phyloP scores from a whole-genome alignment of 305 asterid species.

The Fraxinus latifolia region DNA sequence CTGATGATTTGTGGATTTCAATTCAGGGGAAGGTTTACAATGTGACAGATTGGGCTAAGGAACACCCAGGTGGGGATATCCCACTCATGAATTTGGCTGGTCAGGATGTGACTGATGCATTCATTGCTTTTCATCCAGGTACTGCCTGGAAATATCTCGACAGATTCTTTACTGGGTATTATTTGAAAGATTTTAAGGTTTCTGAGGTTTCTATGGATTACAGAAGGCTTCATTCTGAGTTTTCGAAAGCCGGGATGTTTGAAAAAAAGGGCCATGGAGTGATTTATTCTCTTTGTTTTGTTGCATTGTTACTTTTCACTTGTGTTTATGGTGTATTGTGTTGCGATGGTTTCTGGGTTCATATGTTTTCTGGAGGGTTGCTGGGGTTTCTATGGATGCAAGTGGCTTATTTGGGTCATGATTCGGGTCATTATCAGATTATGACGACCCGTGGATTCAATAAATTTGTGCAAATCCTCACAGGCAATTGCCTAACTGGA shows the following conservation, averaged over 20 bases:
- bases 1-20: slow-evolving; percentile 53
- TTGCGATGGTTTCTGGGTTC: slow-evolving; percentile 30
- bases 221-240: slow-evolving; percentile 33
- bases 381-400: slow-evolving; percentile 68
- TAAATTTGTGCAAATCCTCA: slow-evolving; percentile 44
- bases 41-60: slow-evolving; percentile 53
- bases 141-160: slow-evolving; percentile 55
- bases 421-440: slow-evolving; percentile 65
- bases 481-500: slow-evolving; percentile 64
- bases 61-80: slow-evolving; percentile 58
- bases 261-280: slow-evolving; percentile 56
- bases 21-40: slow-evolving; percentile 61
- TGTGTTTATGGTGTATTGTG: slow-evolving; percentile 39
- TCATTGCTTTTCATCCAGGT: slow-evolving; percentile 60
- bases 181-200: slow-evolving; percentile 43
- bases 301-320: slow-evolving; percentile 28
- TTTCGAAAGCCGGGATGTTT: slow-evolving; percentile 45
- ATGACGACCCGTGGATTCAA: slow-evolving; percentile 44
- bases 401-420: slow-evolving; percentile 66
- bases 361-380: slow-evolving; percentile 43
- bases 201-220: slow-evolving; percentile 57
- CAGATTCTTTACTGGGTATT: slow-evolving; percentile 41
- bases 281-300: slow-evolving; percentile 32
- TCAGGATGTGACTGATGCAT: slow-evolving; percentile 66
- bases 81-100: slow-evolving; percentile 48